phyloP scores from a whole-genome alignment of 73 alveolate genomes.

The Tetrahymena borealis region DNA sequence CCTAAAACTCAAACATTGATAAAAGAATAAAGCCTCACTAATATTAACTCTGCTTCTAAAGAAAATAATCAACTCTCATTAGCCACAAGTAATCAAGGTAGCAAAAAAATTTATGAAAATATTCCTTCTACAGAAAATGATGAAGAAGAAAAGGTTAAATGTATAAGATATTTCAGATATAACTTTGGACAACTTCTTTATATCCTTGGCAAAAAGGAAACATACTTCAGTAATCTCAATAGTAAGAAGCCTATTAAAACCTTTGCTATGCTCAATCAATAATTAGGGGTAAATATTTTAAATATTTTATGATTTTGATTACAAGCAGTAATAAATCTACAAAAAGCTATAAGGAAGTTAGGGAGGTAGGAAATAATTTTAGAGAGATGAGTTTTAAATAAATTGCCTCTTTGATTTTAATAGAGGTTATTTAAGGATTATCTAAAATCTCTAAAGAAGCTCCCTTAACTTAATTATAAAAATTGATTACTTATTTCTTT shows the following conservation, averaged over 20 bases:
- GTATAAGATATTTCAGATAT: constrained; percentile 7
- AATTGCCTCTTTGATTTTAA: too few relatives aligned
- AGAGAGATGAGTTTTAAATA: too few relatives aligned
- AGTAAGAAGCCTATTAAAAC: background rate
- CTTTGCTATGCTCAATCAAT: background rate
- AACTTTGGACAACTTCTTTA: constrained; percentile 13
- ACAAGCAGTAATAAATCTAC: background rate
- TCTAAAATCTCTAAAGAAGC: too few relatives aligned
- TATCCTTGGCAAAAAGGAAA: constrained; percentile 32
- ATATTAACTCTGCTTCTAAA: background rate
- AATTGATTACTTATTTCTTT: too few relatives aligned
- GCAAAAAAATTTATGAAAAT: background rate
- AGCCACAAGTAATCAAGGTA: background rate
- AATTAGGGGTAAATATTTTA: background rate
- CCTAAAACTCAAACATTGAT: background rate
- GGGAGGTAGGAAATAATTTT: background rate
- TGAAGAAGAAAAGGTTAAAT: background rate
- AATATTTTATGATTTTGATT: constrained; percentile 1
- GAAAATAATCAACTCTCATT: background rate
- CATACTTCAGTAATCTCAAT: constrained; percentile 4
- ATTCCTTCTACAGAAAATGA: background rate
- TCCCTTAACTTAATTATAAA: too few relatives aligned
- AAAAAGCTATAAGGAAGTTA: background rate
- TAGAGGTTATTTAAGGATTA: too few relatives aligned
- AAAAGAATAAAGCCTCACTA: background rate